phyloP scores from a whole-genome alignment of 805 yeast species.

The Ogataea kodamae region DNA sequence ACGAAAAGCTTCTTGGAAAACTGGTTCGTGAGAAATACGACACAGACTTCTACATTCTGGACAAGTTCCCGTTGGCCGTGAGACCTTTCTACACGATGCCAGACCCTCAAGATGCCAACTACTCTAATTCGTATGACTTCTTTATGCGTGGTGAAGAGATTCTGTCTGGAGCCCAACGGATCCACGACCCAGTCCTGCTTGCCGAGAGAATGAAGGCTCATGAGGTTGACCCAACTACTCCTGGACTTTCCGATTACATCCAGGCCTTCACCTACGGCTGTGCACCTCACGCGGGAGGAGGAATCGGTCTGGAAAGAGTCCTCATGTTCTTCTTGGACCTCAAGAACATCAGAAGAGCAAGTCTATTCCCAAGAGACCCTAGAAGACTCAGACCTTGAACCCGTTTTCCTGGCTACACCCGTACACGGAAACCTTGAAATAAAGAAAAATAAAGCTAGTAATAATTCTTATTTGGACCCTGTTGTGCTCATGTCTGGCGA shows the following conservation, averaged over 20 bases:
- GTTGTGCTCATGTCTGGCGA: no score
- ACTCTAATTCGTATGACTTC: conserved; percentile 97
- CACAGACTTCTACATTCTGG: conserved; percentile 96
- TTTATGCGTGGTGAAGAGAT: conserved; percentile 99
- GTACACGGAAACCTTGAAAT: conserved; percentile 1
- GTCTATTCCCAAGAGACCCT: conserved; percentile 98
- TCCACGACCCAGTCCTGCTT: conserved; percentile 86
- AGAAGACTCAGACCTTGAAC: conserved; percentile 81
- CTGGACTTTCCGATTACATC: conserved; percentile 86
- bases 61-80: conserved; percentile 94
- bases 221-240: conserved; percentile 73
- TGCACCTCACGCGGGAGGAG: conserved; percentile 99
- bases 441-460: no score
- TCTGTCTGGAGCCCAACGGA: conserved; percentile 98
- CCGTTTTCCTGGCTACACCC: conserved; percentile 2
- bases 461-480: no score
- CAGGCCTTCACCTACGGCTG: conserved; percentile 94
- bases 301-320: conserved; percentile 98
- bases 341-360: conserved; percentile 98
- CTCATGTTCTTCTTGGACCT: conserved; percentile 96
- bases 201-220: conserved; percentile 77
- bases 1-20: conserved; percentile 90
- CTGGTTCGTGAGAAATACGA: conserved; percentile 90
- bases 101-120: conserved; percentile 83
- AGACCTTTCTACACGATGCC: conserved; percentile 99